A percentile compares a stretch with the other conserved stretches of the same genome.
Conservation (phyloP, 1,139 yeast genomes). For the Kazachstania sp. region DNA sequence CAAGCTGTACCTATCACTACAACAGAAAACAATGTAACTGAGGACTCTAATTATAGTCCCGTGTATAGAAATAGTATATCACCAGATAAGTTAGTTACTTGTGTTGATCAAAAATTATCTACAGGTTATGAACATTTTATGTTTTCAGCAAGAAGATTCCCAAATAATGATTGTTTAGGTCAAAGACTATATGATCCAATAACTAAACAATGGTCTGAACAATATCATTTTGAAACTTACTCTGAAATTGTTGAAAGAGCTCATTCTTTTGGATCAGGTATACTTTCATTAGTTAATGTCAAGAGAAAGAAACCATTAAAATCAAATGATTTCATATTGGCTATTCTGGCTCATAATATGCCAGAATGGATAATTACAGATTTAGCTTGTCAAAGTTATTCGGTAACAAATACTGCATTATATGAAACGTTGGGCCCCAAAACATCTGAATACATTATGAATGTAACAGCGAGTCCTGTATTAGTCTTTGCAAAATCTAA, state of each 20-base stretch:
- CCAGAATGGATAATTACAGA: conserved; percentile 57
- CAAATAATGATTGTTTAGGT: conserved; percentile 45
- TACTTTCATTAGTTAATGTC: conserved; percentile 43
- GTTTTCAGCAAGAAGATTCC: conserved; percentile 33
- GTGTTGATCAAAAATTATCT: conserved; percentile 42
- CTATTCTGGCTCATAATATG: conserved; percentile 48
- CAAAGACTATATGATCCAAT: conserved; percentile 37
- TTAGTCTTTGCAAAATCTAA: conserved; percentile 43
- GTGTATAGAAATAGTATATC: conserved; percentile 43
- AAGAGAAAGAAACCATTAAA: conserved; percentile 32
- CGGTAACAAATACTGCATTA: conserved; percentile 49
- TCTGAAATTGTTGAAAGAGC: conserved; percentile 37
- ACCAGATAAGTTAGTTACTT: conserved; percentile 36
- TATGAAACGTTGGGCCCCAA: conserved; percentile 59
- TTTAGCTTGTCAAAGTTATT: conserved; percentile 45
- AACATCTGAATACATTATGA: conserved; percentile 50
- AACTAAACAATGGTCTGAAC: conserved; percentile 36
- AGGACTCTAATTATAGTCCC: conserved; percentile 42
- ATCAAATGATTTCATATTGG: conserved; percentile 40
- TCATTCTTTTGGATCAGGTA: conserved; percentile 54
- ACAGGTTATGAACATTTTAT: conserved; percentile 47
- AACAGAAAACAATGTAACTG: conserved; percentile 33
- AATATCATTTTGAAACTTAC: conserved; percentile 45
- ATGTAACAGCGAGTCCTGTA: conserved; percentile 48
- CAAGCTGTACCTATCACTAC: conserved; percentile 35